Evolutionary conservation across 2,329 filamentous ascomycete genomes (phyloP), one percentile per base, ranked within the genome.

Genomic region (Karstenula rhodostoma): DNA sequence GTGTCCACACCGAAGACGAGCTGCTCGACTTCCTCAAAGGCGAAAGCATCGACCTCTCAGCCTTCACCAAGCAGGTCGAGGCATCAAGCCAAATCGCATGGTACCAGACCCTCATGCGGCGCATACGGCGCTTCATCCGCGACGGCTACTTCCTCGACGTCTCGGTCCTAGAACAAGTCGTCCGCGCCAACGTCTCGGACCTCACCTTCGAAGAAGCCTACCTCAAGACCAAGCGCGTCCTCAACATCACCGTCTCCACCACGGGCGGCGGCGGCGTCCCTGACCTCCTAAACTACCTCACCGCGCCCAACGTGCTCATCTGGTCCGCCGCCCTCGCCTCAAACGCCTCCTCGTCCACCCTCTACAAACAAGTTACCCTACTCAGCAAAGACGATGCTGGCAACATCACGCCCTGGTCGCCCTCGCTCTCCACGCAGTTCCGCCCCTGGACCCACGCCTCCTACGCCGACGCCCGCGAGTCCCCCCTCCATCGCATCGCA

Each of bases 201-300:
- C 76, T 96, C 63, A 97, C 94, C 0, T 98, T 98, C 72, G 92
- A 96, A 77, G 94, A 97, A 79, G 94, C 94, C 0, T 97, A 94
- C 72, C 86, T 89, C 54, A 87, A 88, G 62, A 97, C 93, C 42
- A 95, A 95, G 73, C 85, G 93, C 53, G 89, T 96, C 3, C 81
- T 98, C 67, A 97, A 97, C 74, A 97, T 98, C 65, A 97, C 93
- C 0, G 89, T 97, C 23, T 91, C 91, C 0, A 92, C 90, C 1
- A 88, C 88, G 23, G 88, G 87, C 6, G 87, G 89, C 62, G 89
- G 87, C 15, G 92, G 92, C 35, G 88, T 94, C 1, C 94, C 94
- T 1, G 93, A 90, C 49, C 80, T 97, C 33, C 85, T 98, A 35
- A 98, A 97, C 77, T 95, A 97, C 73, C 84, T 97, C 53, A 97